Evolutionary conservation across 2,329 filamentous ascomycete species (phyloP), one percentile per base, ranked within the genome.

Genomic region (Cucurbitaria berberidis): DNA sequence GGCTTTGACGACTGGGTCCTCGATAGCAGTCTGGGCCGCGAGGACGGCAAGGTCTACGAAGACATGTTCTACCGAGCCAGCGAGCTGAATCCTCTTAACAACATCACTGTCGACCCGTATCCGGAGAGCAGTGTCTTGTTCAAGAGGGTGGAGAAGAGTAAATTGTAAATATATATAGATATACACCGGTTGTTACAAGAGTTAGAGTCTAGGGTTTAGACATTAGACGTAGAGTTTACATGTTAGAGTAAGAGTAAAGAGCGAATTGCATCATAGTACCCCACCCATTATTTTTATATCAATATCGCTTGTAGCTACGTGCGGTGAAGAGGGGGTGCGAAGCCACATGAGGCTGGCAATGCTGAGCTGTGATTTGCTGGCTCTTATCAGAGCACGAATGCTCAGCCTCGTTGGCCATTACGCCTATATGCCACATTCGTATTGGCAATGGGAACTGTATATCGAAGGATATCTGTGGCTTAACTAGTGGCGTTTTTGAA

Each of bases 1-100:
- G 84, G 84, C 55, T 90, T 92, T 75, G 86, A 89, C 1, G 89
- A 92, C 69, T 92, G 87, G 87, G 87, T 90, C 64, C 81, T 92
- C 2, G 89, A 92, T 69, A 87, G 84, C 63, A 86, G 84, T 52
- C 73, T 92, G 34, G 89, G 89, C 1, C 80, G 88, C 1, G 84
- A 83, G 38, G 89, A 92, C 55, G 89, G 89, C 18, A 86, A 88
- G 64, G 89, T 91, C 1, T 92, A 92, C 63, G 87, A 90, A 71
- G 89, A 91, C 64, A 81, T 92, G 78, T 92, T 91, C 76, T 79
- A 86, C 66, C 78, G 89, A 13, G 89, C 89, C 0, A 87, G 84
- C 55, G 82, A 89, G 77, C 75, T 88, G 63, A 92, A 92, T 67
- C 89, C 89, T 1, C 76, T 92, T 39, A 92, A 92, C 67, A 81